phyloP scores from a whole-genome alignment of 2,329 filamentous ascomycete genomes.

The Mollisiaceae sp. region DNA sequence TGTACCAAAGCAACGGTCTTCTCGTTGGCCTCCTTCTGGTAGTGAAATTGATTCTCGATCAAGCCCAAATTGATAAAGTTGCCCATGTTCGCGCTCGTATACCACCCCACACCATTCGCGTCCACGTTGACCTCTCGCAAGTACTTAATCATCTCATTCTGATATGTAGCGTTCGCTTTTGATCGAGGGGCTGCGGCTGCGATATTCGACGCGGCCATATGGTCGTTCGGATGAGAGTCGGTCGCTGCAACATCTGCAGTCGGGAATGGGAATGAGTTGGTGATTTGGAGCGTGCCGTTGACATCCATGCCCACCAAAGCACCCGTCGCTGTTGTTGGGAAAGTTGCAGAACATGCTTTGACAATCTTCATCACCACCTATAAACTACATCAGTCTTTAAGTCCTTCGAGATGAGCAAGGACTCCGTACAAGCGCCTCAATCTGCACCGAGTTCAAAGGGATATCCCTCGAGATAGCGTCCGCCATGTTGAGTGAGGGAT shows the following conservation, averaged over 20 bases:
- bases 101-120: slow-evolving; percentile 97
- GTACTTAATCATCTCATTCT: slow-evolving; percentile 96
- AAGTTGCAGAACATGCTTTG: slow-evolving; percentile 87
- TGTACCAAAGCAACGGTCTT: slow-evolving; percentile 88
- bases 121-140: slow-evolving; percentile 97
- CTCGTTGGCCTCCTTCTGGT: slow-evolving; percentile 91
- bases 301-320: slow-evolving; percentile 93
- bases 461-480: slow-evolving; percentile 64
- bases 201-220: slow-evolving; percentile 67
- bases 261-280: slow-evolving; percentile 94
- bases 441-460: slow-evolving; percentile 85
- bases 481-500: slow-evolving; percentile 54
- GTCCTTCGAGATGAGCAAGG: slow-evolving; percentile 40
- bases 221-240: slow-evolving; percentile 74
- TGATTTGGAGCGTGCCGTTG: slow-evolving; percentile 81
- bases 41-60: slow-evolving; percentile 97
- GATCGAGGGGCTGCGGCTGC: slow-evolving; percentile 89
- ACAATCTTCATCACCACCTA: slow-evolving; percentile 98
- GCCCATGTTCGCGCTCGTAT: slow-evolving; percentile 97
- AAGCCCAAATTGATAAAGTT: slow-evolving; percentile 96
- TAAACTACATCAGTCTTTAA: slow-evolving; percentile 36
- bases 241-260: slow-evolving; percentile 72
- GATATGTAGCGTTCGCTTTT: slow-evolving; percentile 87
- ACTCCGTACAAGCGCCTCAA: slow-evolving; percentile 84
- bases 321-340: slow-evolving; percentile 88